phyloP scores from a whole-genome alignment of 306 rosid species.

The Styphnolobium japonicum region DNA sequence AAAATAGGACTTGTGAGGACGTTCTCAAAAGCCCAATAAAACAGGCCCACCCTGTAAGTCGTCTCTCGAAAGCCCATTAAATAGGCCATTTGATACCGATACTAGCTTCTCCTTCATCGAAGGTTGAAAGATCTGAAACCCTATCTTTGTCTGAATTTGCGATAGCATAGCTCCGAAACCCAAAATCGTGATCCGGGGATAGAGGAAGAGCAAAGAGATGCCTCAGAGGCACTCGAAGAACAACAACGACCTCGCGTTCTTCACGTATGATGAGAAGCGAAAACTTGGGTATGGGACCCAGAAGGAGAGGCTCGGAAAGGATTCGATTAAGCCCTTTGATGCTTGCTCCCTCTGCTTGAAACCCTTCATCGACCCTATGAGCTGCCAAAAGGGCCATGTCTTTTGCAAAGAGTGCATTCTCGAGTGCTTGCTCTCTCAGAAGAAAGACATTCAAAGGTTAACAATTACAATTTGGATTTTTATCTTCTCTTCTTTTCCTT shows the following conservation, averaged over 20 bases:
- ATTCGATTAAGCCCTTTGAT: conserved; percentile 95
- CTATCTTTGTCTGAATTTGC: too few species aligned
- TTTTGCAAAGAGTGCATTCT: conserved; percentile 92
- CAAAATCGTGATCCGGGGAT: neutral
- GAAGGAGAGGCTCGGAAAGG: conserved; percentile 87
- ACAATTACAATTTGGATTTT: neutral
- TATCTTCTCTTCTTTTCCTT: neutral
- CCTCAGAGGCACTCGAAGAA: conserved; percentile 99
- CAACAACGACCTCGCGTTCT: conserved; percentile 97
- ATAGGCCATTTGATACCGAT: too few species aligned
- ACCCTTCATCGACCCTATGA: conserved; percentile 81
- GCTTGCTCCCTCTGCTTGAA: conserved; percentile 92
- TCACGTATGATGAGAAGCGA: conserved; percentile 96
- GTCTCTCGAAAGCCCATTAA: too few species aligned
- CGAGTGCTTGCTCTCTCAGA: conserved; percentile 85
- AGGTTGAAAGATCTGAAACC: too few species aligned
- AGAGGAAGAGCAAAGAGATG: conserved; percentile 36
- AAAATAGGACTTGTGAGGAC: too few species aligned
- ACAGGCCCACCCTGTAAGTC: too few species aligned
- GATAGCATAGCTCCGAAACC: neutral
- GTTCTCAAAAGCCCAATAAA: too few species aligned
- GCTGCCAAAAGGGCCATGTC: conserved; percentile 88
- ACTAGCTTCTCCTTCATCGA: too few species aligned
- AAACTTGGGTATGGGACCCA: conserved; percentile 95
- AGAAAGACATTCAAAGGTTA: conserved; percentile 90